These are phyloP conservation scores for Aquilaria yunnanensis DNA, from an alignment of 345 rosid genomes.

Conservation along the genomic window DNA sequence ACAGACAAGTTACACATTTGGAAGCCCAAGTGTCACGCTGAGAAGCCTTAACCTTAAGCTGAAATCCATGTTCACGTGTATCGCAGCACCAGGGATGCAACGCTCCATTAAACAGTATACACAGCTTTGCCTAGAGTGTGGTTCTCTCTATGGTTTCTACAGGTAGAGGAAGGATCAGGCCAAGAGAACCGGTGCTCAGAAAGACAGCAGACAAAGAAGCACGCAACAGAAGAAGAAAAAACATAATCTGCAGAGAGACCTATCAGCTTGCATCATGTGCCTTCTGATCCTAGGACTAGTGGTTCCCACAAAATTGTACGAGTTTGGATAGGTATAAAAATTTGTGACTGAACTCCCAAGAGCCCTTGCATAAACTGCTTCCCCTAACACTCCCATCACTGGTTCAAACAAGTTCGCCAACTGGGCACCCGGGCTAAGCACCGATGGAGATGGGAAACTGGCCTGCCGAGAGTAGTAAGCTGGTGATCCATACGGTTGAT, in stretches of 20 bases:
- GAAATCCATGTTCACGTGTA: slow-evolving; percentile 5
- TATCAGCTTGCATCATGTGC: slow-evolving; percentile 62
- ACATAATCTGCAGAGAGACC: slow-evolving; percentile 62
- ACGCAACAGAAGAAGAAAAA: slow-evolving; percentile 73
- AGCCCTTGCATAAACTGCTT: slow-evolving; percentile 52
- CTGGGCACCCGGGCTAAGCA: slow-evolving; percentile 28
- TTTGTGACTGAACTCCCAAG: slow-evolving; percentile 49
- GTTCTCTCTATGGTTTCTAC: slow-evolving; percentile 2
- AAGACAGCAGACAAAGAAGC: slow-evolving; percentile 59
- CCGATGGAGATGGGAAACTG: slow-evolving; percentile 30
- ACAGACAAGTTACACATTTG: too few species aligned
- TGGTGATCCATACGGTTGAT: slow-evolving; percentile 19
- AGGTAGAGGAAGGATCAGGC: not conserved
- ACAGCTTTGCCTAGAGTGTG: slow-evolving; percentile 4
- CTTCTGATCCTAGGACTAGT: slow-evolving; percentile 65
- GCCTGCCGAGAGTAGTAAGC: slow-evolving; percentile 26
- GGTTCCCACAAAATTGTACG: slow-evolving; percentile 38
- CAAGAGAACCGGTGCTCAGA: slow-evolving; percentile 29
- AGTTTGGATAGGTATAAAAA: slow-evolving; percentile 40
- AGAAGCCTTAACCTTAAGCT: not conserved
- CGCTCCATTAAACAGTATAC: slow-evolving; percentile 8
- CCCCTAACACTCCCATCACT: slow-evolving; percentile 56
- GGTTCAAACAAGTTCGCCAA: slow-evolving; percentile 36
- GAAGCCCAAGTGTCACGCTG: too few species aligned
- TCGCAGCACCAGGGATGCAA: slow-evolving; percentile 13